Base-by-base conservation (phyloP, 176 grass and related monocot genomes). In the Typha latifolia region DNA sequence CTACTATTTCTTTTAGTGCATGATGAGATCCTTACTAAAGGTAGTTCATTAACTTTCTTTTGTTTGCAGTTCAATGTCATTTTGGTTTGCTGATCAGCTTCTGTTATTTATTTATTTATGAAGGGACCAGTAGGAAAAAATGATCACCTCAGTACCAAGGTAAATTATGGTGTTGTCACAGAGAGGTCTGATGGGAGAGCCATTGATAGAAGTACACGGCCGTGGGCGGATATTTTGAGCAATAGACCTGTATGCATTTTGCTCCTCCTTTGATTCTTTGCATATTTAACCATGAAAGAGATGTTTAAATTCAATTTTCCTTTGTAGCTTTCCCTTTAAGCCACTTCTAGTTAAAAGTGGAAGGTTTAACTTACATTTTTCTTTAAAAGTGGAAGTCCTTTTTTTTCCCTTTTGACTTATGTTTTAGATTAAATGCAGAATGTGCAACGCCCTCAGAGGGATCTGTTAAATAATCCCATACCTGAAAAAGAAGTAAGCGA, bases 241-340 rank as follows among this genome's bases (percentile, higher is more conserved):
- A 69, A 76, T 66, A 84, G 82, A 62, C 53, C 78, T 64, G 89
- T 87, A 91, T 67, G 88, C 81, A 69, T 10, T 49, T 65, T 73
- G 22, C 32, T 73, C 47, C 52, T 27, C 12, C 32, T 15, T 76
- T 48, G 52, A 12, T 48, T 68, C 15, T 76, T 80, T 69, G 32
- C 49, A 20, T 37, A 32, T 16, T 7, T 37, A 15, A 16, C 3
- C 14, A 6, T 12, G 32, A 34, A 66, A 37, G 16, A 47, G 4
- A 32, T 37, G 29, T 6, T 59, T 22, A 59, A 21, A 59, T 22
- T 43, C 7, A 59, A 19, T 14, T 18, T 16, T 55, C 13, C n/a
- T 16, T 55, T 55, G 14, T 4, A 34, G 7, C 24, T 37, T 18
- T 34, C 13, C 16, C 14, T 66, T 16, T 34, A 34, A 32, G 16